Percentiles rank a stretch among this genome's conserved stretches.
Conservation (phyloP, 2,329 filamentous ascomycete species). For the Aspergillus jensenii region DNA sequence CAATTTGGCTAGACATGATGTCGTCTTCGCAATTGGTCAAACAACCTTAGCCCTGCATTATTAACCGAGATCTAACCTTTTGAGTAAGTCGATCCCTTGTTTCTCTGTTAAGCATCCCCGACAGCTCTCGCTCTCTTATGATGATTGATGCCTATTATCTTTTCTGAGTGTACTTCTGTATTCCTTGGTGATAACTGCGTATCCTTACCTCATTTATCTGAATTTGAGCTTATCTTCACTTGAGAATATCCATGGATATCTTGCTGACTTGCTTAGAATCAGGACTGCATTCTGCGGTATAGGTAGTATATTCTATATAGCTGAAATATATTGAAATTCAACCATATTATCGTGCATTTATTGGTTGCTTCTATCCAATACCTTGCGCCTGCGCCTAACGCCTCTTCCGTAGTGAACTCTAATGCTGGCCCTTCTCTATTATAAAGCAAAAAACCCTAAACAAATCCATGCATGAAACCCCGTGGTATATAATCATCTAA, state of each 20-base stretch:
- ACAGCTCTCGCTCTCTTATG: slow-evolving; percentile 15
- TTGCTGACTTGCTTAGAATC: slow-evolving; percentile 7
- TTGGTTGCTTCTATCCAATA: background rate
- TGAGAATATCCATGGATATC: background rate
- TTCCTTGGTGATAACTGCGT: slow-evolving; percentile 31
- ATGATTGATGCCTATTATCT: slow-evolving; percentile 37
- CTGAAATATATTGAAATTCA: background rate
- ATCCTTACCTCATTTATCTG: slow-evolving; percentile 26
- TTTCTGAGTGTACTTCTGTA: slow-evolving; percentile 33
- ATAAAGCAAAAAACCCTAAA: no score
- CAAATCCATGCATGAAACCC: no score
- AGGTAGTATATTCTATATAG: background rate
- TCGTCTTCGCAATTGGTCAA: background rate
- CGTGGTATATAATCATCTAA: background rate
- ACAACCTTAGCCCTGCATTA: background rate
- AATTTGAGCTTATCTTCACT: slow-evolving; percentile 11
- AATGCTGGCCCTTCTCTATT: no score
- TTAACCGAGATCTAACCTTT: background rate
- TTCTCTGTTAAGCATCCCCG: background rate
- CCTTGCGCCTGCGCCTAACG: background rate
- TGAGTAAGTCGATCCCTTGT: slow-evolving; percentile 12
- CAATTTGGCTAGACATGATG: background rate
- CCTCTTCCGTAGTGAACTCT: background rate
- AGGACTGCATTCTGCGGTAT: background rate
- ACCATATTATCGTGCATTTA: background rate